Base-by-base conservation (phyloP, 2,329 filamentous ascomycete species). In the Aureobasidium sp. region DNA sequence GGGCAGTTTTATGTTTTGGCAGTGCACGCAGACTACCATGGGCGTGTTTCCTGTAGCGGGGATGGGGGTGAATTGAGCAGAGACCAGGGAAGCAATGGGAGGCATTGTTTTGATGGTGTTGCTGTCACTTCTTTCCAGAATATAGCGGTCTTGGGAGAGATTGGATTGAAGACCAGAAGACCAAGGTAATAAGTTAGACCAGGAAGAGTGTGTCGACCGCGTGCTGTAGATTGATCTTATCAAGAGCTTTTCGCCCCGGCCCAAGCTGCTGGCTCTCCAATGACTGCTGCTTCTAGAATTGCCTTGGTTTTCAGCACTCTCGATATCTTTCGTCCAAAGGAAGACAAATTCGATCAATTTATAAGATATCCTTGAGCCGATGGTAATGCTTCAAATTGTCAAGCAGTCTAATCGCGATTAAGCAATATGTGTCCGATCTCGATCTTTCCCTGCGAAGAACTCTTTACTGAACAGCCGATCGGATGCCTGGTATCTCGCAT, bases 21-120 rank as follows among this genome's bases (percentile, higher is more conserved):
- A 61, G 29, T 61, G 48, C 5, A 9, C 3, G 59, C 59, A 61
- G 27, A 37, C 7, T 3, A 61, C 59, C 48, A 61, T 53, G 12
- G 24, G 27, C 2, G 27, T 37, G 32, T 8, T 43, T 1, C 55
- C 55, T 3, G n/a, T 27, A 6, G 29, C n/a, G 20, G 26, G 24
- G n/a, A 32, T 59, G 10, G 43, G n/a, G 15, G 12, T 27, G 55
- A 37, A 59, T 29, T 59, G 55, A 2, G 32, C 20, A 9, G 55
- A 59, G 20, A 59, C 55, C 3, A 44, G 55, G 2, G 55, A 59
- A 7, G 55, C 29, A n/a, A 34, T 59, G 17, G 55, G 55, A 10
- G 55, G 55, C 55, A 59, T 59, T 29, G 5, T 48, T 59, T 17
- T 12, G 29, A 32, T 20, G 20, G 20, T 20, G 20, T 20, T 20